Evolutionary conservation across 1,139 yeast species (phyloP), one percentile per base, ranked within the genome.

Genomic region (Trichomonascaceae sp.): DNA sequence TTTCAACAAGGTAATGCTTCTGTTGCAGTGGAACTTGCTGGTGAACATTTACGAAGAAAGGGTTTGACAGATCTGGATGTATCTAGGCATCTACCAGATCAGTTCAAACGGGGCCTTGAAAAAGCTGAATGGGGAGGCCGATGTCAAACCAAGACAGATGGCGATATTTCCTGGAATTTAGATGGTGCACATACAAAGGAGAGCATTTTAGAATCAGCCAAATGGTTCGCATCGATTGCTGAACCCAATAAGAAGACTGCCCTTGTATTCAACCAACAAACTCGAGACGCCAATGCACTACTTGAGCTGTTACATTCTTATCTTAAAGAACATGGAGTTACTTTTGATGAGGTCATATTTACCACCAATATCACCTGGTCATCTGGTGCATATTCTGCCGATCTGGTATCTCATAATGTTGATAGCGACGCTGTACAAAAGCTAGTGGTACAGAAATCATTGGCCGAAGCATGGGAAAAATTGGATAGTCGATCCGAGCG

Each of bases 171-270:
- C 15, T 93, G 96, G 96, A 84, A 74, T 61, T 73, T 93, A 13
- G 99, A 95, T 70, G 99, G 99, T 43, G 99, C 99, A 0, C 99
- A 95, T 64, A 95, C 99, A 0, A 73, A 80, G 46, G 99, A 93
- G 65, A 87, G 96, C 55, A 81, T 95, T 38, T 76, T 76, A 30
- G 95, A 84, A 15, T 87, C 97, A 0, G 79, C 93, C 0, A 72
- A 72, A 12, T 93, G 99, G 99, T 88, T 86, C 63, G 76, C 74
- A 41, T 63, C 72, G 18, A 67, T 70, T n/a, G 70, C 66, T 6
- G 59, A 67, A 1, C 60, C 63, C 20, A 22, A 30, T 43, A 38
- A 27, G 13, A 41, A 45, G 9, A 43, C 45, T 49, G 81, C 85
- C 6, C 75, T 95, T 20, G 70, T 93, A 7, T 95, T 95, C 74